Evolutionary conservation across 225 moss, liverwort and hornwort species (phyloP), one percentile per base, ranked within the genome.

Genomic region (Anthoceros angustus): DNA sequence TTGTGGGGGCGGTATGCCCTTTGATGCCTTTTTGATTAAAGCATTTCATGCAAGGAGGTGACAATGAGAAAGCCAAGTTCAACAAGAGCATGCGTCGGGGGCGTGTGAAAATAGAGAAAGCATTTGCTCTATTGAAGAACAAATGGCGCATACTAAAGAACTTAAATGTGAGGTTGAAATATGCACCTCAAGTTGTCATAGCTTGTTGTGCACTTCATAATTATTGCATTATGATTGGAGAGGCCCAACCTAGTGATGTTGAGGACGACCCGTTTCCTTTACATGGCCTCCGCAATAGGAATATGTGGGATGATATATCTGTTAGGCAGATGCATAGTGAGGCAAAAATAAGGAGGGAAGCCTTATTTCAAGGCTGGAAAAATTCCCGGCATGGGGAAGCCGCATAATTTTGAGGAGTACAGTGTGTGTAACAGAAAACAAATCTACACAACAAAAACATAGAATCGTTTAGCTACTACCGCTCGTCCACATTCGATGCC

Each of bases 121-220:
- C 12, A 39, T 65, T 65, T 65, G 64, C 25, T 26, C 18, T 41
- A 25, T 18, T 65, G 18, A 65, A 65, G 18, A 65, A n/a, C 18
- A 65, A 39, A 65, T 65, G 39, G 64, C 18, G 2, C 2, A 65
- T 40, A 39, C 39, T 40, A 7, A 26, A 40, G 18, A 18, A 65
- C 39, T 40, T 65, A 18, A 65, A 65, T 65, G 4, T 41, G 18
- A 26, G 64, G n/a, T 39, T 65, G 25, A 18, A 65, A 18, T 18
- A 41, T n/a, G 64, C 39, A 26, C n/a, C 64, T 10, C 25, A 10
- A 18, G 39, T 65, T 26, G 18, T 41, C 25, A 11, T 40, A 0
- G 64, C 41, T 8, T 65, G 64, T 40, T 65, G 25, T 65, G 64
- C 41, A n/a, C 41, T 65, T 39, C 39, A 65, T 18, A 65, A 65